Percentiles rank a stretch among this genome's conserved stretches.
These are phyloP conservation scores for Magnusiomyces fungicola DNA, from an alignment of 1,139 yeast species.

Conservation along the genomic window DNA sequence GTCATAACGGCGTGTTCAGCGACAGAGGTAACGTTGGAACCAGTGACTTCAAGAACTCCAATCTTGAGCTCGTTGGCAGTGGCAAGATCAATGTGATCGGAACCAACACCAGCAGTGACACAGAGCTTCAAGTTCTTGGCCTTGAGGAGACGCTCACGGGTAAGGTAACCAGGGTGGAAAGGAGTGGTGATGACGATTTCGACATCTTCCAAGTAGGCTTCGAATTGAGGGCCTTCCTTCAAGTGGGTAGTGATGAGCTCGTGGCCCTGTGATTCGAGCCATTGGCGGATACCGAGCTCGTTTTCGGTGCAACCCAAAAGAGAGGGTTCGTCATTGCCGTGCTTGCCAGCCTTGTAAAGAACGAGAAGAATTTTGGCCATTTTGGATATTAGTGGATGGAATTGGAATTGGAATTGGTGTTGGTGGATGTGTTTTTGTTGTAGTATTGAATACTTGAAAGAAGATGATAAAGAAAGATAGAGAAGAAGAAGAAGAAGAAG, in stretches of 20 bases:
- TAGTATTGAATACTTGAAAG: too few species aligned
- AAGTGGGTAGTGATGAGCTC: conserved; percentile 57
- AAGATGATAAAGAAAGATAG: too few species aligned
- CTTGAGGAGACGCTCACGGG: conserved; percentile 55
- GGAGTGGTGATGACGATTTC: conserved; percentile 78
- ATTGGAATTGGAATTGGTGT: too few species aligned
- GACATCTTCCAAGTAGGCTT: conserved; percentile 59
- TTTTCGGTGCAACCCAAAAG: conserved; percentile 68
- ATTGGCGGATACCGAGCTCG: conserved; percentile 62
- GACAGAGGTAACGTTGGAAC: conserved; percentile 72
- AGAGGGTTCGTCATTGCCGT: conserved; percentile 52
- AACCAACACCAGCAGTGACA: conserved; percentile 80
- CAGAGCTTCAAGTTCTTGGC: conserved; percentile 69
- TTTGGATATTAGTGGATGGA: too few species aligned
- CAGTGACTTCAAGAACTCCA: conserved; percentile 73
- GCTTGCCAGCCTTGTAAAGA: conserved; percentile 34
- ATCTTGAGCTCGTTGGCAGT: conserved; percentile 61
- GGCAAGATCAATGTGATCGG: conserved; percentile 69
- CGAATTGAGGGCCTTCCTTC: conserved; percentile 67
- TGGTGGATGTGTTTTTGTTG: too few species aligned
- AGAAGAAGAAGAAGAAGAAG: too few species aligned
- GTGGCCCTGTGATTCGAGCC: conserved; percentile 62
- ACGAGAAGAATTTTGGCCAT: conserved; percentile 28
- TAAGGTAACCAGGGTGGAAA: conserved; percentile 74
- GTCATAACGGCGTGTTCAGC: conserved; percentile 80